Evolutionary conservation across 805 yeast genomes (phyloP), one percentile per base, ranked within the genome.

Genomic region (Lipomyces kockii): DNA sequence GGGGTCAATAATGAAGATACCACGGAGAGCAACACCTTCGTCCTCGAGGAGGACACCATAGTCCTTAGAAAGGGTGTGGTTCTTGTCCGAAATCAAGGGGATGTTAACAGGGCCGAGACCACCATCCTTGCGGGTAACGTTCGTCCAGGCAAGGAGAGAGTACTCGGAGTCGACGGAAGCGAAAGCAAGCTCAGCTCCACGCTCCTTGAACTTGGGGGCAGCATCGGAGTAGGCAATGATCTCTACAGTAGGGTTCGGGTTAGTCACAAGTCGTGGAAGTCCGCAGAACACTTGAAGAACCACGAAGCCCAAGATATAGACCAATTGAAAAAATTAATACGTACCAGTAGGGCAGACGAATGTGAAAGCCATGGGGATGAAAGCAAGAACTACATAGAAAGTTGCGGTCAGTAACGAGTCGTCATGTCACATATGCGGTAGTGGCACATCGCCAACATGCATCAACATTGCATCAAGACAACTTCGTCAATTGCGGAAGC

Each of bases 121-220:
- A 87, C 99, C 99, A 73, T 93, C 97, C 82, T 91, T 89, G 86
- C 97, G 91, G 76, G 92, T 89, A 76, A 90, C 90, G 83, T 93
- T 93, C 83, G 98, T 93, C 99, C 99, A 95, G 74, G 98, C 99
- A 78, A 93, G 87, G 80, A 92, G 86, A 56, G 98, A 88, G 89
- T 90, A 95, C 86, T 95, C 98, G 68, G 98, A 94, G 85, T 95
- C 99, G 75, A 98, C 94, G 70, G 98, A 94, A 75, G 98, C 98
- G 76, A 95, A 92, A 78, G 95, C 87, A 62, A 95, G 88, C 84
- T 92, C 91, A 74, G 92, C 87, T 78, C 88, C 94, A 80, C 91
- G 89, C 74, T 86, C 96, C 76, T 89, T 81, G 83, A 95, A 95
- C 86, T 89, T 88, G 85, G 88, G 87, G 76, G 87, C 90, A 75